Percentiles rank a stretch among this genome's conserved stretches.
phyloP scores from a whole-genome alignment of 371 early-diverging fungal species.

The Mucor mucedo region DNA sequence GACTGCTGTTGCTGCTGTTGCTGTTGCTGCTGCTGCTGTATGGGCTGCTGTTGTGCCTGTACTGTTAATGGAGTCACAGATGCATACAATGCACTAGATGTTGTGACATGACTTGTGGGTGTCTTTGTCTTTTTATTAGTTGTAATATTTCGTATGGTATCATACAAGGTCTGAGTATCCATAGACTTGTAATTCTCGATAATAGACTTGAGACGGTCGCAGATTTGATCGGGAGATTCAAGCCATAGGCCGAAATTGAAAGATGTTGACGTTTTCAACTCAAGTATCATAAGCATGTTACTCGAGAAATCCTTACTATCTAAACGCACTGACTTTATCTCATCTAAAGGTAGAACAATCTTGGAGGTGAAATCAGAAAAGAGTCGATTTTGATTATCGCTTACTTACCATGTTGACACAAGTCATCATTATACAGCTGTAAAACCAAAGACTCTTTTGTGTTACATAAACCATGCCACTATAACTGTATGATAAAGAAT shows the following conservation, averaged over 20 bases:
- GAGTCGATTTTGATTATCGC: not conserved
- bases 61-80: conserved; percentile 46
- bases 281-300: conserved; percentile 34
- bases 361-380: not conserved
- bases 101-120: conserved; percentile 41
- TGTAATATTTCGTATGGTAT: conserved; percentile 30
- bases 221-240: conserved; percentile 33
- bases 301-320: conserved; percentile 18
- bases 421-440: conserved; percentile 46
- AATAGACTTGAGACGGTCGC: conserved; percentile 35
- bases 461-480: conserved; percentile 43
- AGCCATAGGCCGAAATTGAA: conserved; percentile 46
- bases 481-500: conserved; percentile 28
- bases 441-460: conserved; percentile 47
- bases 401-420: conserved; percentile 41
- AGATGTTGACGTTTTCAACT: conserved; percentile 3
- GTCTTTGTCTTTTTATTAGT: conserved; percentile 18
- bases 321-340: conserved; percentile 33
- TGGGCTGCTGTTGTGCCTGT: conserved; percentile 33
- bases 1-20: too few species aligned
- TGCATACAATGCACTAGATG: conserved; percentile 32
- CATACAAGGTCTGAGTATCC: conserved; percentile 33
- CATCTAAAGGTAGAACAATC: conserved; percentile 42
- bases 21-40: not conserved
- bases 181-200: conserved; percentile 27